A percentile compares a stretch with the other conserved stretches of the same genome.
Conservation (phyloP, 2,329 filamentous ascomycete species). For the Diplodia intermedia region DNA sequence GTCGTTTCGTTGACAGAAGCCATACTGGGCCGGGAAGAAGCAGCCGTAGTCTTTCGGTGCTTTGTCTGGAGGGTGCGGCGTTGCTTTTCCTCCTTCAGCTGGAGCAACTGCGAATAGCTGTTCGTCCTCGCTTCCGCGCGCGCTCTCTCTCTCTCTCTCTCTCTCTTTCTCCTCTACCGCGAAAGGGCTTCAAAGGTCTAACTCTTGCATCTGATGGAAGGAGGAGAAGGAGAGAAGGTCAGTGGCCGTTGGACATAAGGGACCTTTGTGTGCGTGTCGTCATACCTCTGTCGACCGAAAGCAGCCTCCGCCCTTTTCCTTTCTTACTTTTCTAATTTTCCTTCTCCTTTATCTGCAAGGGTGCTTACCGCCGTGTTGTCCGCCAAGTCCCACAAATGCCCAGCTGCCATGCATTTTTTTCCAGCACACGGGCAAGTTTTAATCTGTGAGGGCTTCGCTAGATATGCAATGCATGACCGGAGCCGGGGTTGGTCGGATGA, state of each 20-base stretch:
- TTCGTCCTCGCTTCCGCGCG: neutral
- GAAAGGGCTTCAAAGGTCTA: neutral
- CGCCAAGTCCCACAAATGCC: conserved; percentile 10
- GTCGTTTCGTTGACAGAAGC: neutral
- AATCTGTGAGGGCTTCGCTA: neutral
- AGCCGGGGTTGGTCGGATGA: neutral
- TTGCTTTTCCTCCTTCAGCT: neutral
- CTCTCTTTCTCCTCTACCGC: neutral
- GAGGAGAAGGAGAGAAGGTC: neutral
- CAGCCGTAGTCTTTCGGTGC: neutral
- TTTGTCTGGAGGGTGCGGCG: no score
- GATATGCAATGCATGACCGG: neutral
- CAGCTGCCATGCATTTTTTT: conserved; percentile 25
- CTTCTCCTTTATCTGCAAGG: neutral
- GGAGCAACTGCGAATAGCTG: neutral
- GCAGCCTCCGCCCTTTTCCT: neutral
- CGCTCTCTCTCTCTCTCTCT: no score
- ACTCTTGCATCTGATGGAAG: neutral
- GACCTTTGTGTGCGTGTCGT: conserved; percentile 8
- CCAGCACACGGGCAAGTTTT: neutral
- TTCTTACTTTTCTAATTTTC: no score
- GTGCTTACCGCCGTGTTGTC: neutral
- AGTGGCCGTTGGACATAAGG: neutral
- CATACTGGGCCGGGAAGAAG: neutral
- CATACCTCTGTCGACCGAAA: conserved; percentile 10